Percentiles rank a stretch among this genome's conserved stretches.
Conservation (phyloP, 345 rosid genomes). For the Camelina laxa region DNA sequence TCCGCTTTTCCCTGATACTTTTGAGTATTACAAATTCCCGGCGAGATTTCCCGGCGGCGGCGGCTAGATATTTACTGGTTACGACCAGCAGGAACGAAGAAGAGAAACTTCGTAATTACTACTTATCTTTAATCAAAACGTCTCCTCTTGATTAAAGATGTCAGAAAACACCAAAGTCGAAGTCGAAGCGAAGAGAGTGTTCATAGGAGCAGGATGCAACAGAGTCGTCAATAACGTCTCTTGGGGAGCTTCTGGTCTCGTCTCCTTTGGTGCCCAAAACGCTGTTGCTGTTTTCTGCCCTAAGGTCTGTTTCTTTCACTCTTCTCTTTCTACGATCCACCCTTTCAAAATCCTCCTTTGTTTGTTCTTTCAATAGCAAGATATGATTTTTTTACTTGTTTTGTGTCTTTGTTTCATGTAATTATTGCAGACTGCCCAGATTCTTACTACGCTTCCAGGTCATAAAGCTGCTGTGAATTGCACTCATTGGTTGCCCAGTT, state of each 20-base stretch:
- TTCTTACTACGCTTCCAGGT: slow-evolving; percentile 86
- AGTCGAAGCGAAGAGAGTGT: slow-evolving; percentile 60
- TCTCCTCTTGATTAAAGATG: slow-evolving; percentile 11
- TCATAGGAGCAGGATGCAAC: slow-evolving; percentile 95
- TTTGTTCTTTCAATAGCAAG: neutral
- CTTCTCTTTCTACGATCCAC: neutral
- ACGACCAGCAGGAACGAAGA: neutral
- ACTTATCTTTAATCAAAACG: slow-evolving; percentile 2
- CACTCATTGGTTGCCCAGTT: slow-evolving; percentile 85
- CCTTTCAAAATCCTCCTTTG: neutral
- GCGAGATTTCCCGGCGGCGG: slow-evolving; percentile 19
- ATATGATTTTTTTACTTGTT: neutral
- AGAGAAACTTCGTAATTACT: neutral
- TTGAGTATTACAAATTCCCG: neutral
- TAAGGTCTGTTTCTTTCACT: slow-evolving; percentile 48
- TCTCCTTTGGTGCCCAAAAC: slow-evolving; percentile 85
- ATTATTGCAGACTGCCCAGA: slow-evolving; percentile 65
- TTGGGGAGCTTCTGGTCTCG: slow-evolving; percentile 84
- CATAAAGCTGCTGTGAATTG: slow-evolving; percentile 85
- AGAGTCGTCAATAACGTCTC: slow-evolving; percentile 86
- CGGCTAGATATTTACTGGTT: neutral
- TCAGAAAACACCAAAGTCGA: slow-evolving; percentile 42
- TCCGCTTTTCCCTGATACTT: slow-evolving; percentile 10
- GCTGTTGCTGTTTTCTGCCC: slow-evolving; percentile 85
- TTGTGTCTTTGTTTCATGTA: neutral